These are phyloP conservation scores for Astrothelium subdiscretum DNA, from an alignment of 495 filamentous ascomycete species.

Conservation along the genomic window DNA sequence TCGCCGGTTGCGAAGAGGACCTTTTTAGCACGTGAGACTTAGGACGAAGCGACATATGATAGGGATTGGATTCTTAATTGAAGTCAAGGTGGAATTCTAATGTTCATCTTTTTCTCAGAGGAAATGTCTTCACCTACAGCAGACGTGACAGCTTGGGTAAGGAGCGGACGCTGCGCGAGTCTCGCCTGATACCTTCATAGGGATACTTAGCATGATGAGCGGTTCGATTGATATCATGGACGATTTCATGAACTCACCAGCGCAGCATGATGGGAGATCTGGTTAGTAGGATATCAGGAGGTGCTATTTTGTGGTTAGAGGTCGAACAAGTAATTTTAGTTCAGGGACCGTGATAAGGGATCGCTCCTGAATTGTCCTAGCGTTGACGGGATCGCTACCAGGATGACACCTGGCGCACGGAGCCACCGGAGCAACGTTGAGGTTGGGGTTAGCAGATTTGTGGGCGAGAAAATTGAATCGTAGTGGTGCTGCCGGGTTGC, in stretches of 20 bases:
- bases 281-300: not conserved
- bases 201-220: not conserved
- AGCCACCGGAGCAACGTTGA: no score
- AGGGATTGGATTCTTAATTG: not conserved
- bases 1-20: conserved; percentile 88
- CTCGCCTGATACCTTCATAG: conserved; percentile 73
- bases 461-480: no score
- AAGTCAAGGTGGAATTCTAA: not conserved
- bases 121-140: conserved; percentile 36
- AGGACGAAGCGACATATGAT: not conserved
- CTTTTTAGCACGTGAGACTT: conserved; percentile 23
- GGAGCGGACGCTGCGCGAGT: conserved; percentile 66
- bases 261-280: not conserved
- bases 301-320: not conserved
- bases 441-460: no score
- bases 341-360: not conserved
- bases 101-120: not conserved
- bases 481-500: no score
- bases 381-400: not conserved
- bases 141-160: conserved; percentile 82
- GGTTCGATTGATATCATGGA: not conserved
- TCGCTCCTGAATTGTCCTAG: not conserved
- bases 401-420: not conserved
- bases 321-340: not conserved
- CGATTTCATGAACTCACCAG: not conserved